Evolutionary conservation across 441 rosid species (phyloP), one percentile per base, ranked within the genome.

Genomic region (Syzygium malaccense): DNA sequence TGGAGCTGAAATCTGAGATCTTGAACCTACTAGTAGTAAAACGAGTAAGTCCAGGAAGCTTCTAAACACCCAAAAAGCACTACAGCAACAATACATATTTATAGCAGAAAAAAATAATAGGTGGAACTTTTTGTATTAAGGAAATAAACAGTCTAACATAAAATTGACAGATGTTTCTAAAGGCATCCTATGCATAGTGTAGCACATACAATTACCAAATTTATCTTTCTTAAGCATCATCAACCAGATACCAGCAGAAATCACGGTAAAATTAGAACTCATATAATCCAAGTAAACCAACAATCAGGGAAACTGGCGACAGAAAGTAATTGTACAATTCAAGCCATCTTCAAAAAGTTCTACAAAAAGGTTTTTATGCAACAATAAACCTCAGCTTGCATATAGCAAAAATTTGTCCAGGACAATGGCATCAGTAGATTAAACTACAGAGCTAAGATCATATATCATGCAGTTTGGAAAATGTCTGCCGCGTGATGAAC

Each of bases 1-100:
- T 14, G 99, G 99, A 30, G 96, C 98, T 45, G 98, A 95, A 78
- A 95, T 89, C 91, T 95, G 99, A 91, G 96, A 91, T 86, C 99
- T 94, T 68, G 99, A 92, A 93, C 92, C 98, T 93, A 94, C 89
- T 20, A 4, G 41, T 88, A 90, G 25, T 54, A 87, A 41, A 86
- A 79, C 2, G 4, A n/a, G 66, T 28, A 86, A 78, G 84, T 75
- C 10, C 11, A 75, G 84, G 84, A 78, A 78, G 84, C 84, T 51
- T 53, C 26, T 30, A 51, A 55, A 45, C 45, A 54, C 56, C 58
- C 60, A 53, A 54, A 85, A 55, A 87, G 37, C 54, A 49, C 32
- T 17, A 53, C 57, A 66, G 28, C n/a, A 37, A 80, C 56, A n/a
- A 68, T 53, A 54, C 41, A 87, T 28, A 78, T 25, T 45, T 37